Evolutionary conservation across 2,329 filamentous ascomycete genomes (phyloP).

Genomic region (Ophiocordyceps camponoti-saundersi): DNA sequence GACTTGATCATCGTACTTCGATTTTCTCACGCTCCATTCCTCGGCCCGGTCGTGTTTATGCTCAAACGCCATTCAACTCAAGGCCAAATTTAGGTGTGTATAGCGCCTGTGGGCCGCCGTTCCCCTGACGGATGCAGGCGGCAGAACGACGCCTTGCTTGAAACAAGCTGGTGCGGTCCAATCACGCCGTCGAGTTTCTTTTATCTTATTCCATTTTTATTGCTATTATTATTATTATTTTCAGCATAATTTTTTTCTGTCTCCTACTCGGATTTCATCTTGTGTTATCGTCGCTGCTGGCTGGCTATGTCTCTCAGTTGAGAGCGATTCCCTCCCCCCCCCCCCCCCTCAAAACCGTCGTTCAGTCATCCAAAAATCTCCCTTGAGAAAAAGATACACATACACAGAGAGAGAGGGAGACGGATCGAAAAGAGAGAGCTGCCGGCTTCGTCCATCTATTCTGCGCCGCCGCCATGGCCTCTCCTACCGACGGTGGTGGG

Average conservation of each 20-base stretch:
- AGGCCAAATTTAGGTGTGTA: not conserved
- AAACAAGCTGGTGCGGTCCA: not conserved
- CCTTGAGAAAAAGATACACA: too few relatives aligned
- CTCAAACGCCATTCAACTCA: not conserved
- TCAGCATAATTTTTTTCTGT: too few relatives aligned
- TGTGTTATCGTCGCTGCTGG: too few relatives aligned
- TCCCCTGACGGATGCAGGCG: constrained; percentile 1
- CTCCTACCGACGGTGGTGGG: not conserved
- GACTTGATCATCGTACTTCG: not conserved
- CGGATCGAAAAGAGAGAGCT: too few relatives aligned
- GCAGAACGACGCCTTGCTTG: not conserved
- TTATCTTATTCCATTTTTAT: not conserved
- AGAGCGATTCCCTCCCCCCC: too few relatives aligned
- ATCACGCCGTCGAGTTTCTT: not conserved
- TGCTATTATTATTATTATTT: not conserved
- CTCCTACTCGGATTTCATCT: too few relatives aligned
- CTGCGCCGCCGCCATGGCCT: not conserved
- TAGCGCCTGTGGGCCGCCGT: not conserved
- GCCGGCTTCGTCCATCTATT: too few relatives aligned
- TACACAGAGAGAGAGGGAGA: too few relatives aligned
- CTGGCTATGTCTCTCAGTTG: too few relatives aligned
- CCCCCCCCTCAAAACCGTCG: too few relatives aligned
- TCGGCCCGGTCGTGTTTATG: not conserved
- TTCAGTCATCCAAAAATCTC: too few relatives aligned
- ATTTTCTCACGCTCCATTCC: not conserved